Percentiles rank a stretch among this genome's conserved stretches.
phyloP scores from a whole-genome alignment of 2,329 filamentous ascomycete genomes.

The Apiospora aurea region DNA sequence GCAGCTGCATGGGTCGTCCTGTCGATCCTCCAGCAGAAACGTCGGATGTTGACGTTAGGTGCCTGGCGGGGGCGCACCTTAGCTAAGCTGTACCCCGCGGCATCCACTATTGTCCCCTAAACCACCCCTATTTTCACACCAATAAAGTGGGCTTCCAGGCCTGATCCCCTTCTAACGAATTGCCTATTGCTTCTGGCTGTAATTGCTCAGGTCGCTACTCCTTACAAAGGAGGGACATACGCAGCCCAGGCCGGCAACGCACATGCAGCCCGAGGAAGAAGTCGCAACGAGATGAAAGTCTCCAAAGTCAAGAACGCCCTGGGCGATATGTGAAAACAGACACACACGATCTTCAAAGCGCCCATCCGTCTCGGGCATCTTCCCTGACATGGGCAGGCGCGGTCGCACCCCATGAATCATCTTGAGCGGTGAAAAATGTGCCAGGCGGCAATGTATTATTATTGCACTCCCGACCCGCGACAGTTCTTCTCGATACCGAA shows the following conservation, averaged over 20 bases:
- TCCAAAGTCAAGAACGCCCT: background rate
- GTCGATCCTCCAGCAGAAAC: background rate
- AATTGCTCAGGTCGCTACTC: background rate
- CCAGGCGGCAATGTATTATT: too few species aligned
- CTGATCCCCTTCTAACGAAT: background rate
- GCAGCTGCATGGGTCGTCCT: background rate
- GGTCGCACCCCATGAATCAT: too few species aligned
- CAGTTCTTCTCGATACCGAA: too few species aligned
- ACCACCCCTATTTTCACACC: background rate
- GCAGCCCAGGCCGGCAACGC: too few species aligned
- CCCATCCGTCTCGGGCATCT: background rate
- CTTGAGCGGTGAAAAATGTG: too few species aligned
- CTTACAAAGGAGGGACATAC: background rate
- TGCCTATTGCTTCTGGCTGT: background rate
- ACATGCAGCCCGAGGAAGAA: background rate
- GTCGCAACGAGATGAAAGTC: background rate
- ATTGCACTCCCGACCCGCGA: too few species aligned
- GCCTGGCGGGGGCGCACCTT: background rate
- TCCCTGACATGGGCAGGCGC: background rate
- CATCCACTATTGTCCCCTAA: background rate
- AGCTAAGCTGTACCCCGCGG: conserved; percentile 14
- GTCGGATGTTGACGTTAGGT: background rate
- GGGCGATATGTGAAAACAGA: background rate
- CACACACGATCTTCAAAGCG: background rate
- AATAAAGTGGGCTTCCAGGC: background rate